Evolutionary conservation across 106 monocot species (phyloP), one percentile per base, ranked within the genome.

Genomic region (Alisma plantagoaquatica): DNA sequence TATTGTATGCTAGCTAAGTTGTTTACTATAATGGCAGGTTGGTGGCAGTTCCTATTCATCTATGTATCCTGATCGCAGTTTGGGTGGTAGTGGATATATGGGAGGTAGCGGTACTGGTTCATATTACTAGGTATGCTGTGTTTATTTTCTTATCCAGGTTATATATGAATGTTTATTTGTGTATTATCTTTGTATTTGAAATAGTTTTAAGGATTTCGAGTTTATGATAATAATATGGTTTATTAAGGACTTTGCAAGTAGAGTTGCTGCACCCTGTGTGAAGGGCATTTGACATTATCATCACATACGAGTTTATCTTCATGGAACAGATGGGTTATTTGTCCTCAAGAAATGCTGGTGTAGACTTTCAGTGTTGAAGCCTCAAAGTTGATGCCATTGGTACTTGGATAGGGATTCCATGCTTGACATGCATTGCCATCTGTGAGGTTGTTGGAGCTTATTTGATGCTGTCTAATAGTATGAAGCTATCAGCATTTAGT

Each of bases 71-170:
- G 63, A 75, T 35, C 91, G 85, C 51, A 67, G 63, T 46, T 59
- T 81, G 31, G 55, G 77, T 65, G 74, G 84, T 24, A 54, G 61
- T 54, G 68, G 78, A 18, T 85, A 92, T 52, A 54, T 70, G 11
- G 68, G 81, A 24, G 56, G 75, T 23, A 58, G 85, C 54, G 73
- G 85, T 30, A 78, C 91, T 28, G 70, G 85, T 29, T 82, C 81
- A 45, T 92, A 92, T 66, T 92, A 92, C 59, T 92, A 85, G 91
- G 91, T 91, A 55, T 57, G 22, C 20, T 42, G n/a, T 18, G 23
- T 42, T 33, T 14, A 35, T 28, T 14, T 59, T 12, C 25, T 46
- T 45, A 23, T 54, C 7, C 53, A 25, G 23, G 29, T 23, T 62
- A 3, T 1, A 26, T 61, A 27, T 0, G 23, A 42, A 1, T 42